Conservation (phyloP, 352 stramenopile species). For the Globisporangium cederbergense region DNA sequence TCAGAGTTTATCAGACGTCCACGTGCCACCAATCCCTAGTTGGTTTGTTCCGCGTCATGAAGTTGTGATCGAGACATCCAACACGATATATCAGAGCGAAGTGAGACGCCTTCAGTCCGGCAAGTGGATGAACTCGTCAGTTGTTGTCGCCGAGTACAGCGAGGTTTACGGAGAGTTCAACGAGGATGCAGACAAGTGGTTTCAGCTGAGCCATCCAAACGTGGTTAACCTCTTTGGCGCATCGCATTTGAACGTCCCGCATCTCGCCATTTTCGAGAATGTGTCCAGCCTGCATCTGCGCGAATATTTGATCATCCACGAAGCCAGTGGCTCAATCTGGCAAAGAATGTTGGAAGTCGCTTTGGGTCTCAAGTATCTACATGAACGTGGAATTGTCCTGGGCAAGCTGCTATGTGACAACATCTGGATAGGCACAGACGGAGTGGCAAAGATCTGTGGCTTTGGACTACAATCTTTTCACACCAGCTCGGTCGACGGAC, state of each 20-base stretch:
- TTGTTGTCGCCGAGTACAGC: constrained; percentile 12
- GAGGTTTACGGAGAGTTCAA: background rate
- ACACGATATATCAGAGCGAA: constrained; percentile 15
- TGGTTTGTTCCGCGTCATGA: constrained; percentile 82
- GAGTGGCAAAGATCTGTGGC: constrained; percentile 3
- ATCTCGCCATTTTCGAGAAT: constrained; percentile 9
- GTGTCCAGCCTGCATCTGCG: background rate
- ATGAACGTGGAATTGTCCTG: constrained; percentile 13
- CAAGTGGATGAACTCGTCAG: constrained; percentile 39
- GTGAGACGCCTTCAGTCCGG: constrained; percentile 7
- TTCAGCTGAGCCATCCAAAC: constrained; percentile 40
- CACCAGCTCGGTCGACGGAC: background rate
- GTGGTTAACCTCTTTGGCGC: constrained; percentile 18
- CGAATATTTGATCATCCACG: background rate
- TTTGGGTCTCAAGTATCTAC: constrained; percentile 37
- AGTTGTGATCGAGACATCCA: constrained; percentile 56
- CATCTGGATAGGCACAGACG: constrained; percentile 8
- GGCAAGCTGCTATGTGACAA: constrained; percentile 2
- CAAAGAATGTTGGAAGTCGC: constrained; percentile 12
- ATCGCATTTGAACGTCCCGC: constrained; percentile 12
- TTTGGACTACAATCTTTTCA: background rate
- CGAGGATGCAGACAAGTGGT: constrained; percentile 5
- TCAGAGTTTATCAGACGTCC: background rate
- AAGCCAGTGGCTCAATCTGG: background rate
- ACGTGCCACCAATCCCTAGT: background rate